Conservation (phyloP, 768 basidiomycete genomes). For the Lentinula guzmanii region DNA sequence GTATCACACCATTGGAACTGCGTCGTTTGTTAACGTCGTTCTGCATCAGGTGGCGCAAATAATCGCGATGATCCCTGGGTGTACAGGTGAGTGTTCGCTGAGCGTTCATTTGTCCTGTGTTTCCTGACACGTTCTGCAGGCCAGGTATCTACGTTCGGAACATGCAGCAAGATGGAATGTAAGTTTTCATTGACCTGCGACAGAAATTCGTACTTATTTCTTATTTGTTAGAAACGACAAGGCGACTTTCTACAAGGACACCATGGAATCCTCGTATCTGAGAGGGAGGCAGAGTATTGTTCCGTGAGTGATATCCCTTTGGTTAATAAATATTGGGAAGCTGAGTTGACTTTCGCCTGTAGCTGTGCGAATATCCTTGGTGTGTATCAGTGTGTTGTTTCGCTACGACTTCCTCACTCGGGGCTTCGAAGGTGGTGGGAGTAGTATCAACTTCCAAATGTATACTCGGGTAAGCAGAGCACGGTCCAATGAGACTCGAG, state of each 20-base stretch:
- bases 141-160: slow-evolving; percentile 67
- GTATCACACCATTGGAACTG: not conserved
- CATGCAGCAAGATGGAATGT: slow-evolving; percentile 65
- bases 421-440: slow-evolving; percentile 39
- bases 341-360: not conserved
- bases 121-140: slow-evolving; percentile 18
- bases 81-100: slow-evolving; percentile 35
- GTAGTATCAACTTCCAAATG: slow-evolving; percentile 79
- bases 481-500: not conserved
- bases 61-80: slow-evolving; percentile 75
- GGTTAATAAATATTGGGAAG: not conserved
- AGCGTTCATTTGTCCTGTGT: not conserved
- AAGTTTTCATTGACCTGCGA: slow-evolving; percentile 14
- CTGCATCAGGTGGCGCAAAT: slow-evolving; percentile 49
- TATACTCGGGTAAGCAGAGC: slow-evolving; percentile 47
- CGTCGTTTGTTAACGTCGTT: not conserved
- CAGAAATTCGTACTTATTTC: not conserved
- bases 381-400: slow-evolving; percentile 14
- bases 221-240: slow-evolving; percentile 55
- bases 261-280: slow-evolving; percentile 47
- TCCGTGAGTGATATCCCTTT: slow-evolving; percentile 36
- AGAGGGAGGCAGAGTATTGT: slow-evolving; percentile 64
- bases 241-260: slow-evolving; percentile 67
- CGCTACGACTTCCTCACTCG: not conserved
- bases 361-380: slow-evolving; percentile 66